Evolutionary conservation across 768 basidiomycete species (phyloP), one percentile per base, ranked within the genome.

Genomic region (Mycena filopes): DNA sequence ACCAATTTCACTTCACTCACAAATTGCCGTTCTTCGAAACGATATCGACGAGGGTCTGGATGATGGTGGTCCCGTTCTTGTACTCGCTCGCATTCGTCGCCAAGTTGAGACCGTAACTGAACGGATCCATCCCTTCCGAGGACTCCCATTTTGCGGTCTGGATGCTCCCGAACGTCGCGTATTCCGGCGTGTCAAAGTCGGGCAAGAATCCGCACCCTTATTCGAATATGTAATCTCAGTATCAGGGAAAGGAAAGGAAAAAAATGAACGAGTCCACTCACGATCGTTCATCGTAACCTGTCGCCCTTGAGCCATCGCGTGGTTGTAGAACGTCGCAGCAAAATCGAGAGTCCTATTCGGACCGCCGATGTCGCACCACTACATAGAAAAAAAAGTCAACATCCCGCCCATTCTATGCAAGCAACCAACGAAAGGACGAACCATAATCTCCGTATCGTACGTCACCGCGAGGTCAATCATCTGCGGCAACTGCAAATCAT

Each of bases 21-120:
- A 82, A 89, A 70, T 89, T 88, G 15, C 88, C 87, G 63, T 86
- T 86, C 77, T 89, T 89, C 29, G 86, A 85, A 21, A 83, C 87
- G 63, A 89, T 82, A 64, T 88, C 86, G 29, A 86, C 82, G 55
- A 88, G 68, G 0, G 79, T 84, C 53, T 83, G 84, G 4, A 88
- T 73, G 47, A 87, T 84, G 15, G 79, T 79, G 2, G 82, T 75
- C 0, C 79, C 82, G 55, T 82, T 83, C 76, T 83, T 87, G 69
- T 86, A 88, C 57, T 83, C 67, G 21, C 69, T 71, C 1, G 77
- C 73, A 55, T 76, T 71, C 31, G 85, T 86, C 12, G 77, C 80
- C 4, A 76, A 74, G 66, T 85, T 82, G 33, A 81, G 72, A 0
- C 87, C 87, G 55, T 84, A 87, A 58, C 82, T 84, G 53, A 70